Evolutionary conservation across 2,329 filamentous ascomycete species (phyloP), one percentile per base, ranked within the genome.

Genomic region (Sphaerulina musiva): DNA sequence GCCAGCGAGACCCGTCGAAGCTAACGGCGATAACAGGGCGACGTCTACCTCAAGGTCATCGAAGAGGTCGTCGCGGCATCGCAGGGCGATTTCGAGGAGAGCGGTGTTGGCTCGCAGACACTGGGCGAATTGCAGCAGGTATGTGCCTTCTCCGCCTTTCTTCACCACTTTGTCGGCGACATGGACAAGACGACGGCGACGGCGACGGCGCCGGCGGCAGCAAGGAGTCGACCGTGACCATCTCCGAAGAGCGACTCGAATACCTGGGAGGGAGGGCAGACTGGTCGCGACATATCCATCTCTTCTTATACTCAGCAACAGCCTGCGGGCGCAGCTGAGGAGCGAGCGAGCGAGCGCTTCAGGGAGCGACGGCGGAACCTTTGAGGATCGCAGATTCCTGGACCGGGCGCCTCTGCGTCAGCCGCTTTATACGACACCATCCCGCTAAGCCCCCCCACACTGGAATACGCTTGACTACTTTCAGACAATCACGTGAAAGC

Each of bases 71-170:
- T 76, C 56, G 62, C 66, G 47, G 69, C 70, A 63, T 96, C 92
- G 68, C 82, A 88, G 68, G 87, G 92, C 68, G 93, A 97, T 74
- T 97, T 98, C 70, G 93, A 98, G 72, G 93, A 98, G 75, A 89
- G 86, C 64, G 93, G 93, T 66, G 86, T 97, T 61, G 89, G 95
- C 66, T 86, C 92, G 71, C 78, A 82, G 64, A 92, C 92, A 48
- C 76, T 98, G 66, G 83, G 92, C 63, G 89, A 95, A 71, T 78
- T 98, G 78, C 85, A 85, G 73, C 80, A 85, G 83, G 92, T 97
- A 78, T 80, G 62, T 66, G 54, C 54, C 54, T 20, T 32, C 23
- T 52, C 45, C 43, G 41, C 31, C 7, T 47, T 36, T 5, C 47
- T 48, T 42, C 40, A 39, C 41, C 12, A 38, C 17, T 29, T 29